Evolutionary conservation across 148 eudicot species (phyloP), one percentile per base, ranked within the genome.

Genomic region (Camellia lanceoleosa): DNA sequence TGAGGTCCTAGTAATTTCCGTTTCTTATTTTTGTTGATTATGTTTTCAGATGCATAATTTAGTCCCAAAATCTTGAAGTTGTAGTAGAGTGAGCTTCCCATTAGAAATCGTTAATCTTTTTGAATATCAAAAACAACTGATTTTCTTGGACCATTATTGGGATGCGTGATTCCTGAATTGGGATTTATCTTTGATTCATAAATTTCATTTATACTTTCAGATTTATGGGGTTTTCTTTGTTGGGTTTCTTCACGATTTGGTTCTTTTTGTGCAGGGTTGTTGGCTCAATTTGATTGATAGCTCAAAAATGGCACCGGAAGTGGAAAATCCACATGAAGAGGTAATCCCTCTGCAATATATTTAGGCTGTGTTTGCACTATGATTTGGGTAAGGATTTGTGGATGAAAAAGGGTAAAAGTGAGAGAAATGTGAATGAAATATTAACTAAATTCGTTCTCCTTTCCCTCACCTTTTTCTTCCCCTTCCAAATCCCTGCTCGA

Each of bases 251-350:
- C 20, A 41, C 18, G 9, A 68, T 12, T 66, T 66, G 59, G 14
- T 15, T 68, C 62, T 30, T 68, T 7, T 18, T 68, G 43, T 19
- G 13, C 47, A 55, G 73, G 51, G 0, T 46, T 68, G 51, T 54
- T 41, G 58, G 73, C 42, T 55, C 44, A 62, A 19, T 51, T 66
- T 52, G 54, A 78, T 54, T 68, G 14, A 20, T 13, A n/a, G 8
- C 74, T 54, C 47, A 71, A 74, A 71, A 74, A 86, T 86, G 89
- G 81, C 84, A 65, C 68, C 70, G 59, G 81, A 54, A 60, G 13
- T 20, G 68, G 71, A 61, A 20, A 84, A 75, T 54, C 79, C 84
- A 52, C 81, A 44, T 66, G 86, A 79, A 79, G 81, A 77, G 89
- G 89, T 86, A 80, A 51, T 60, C 38, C 4, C 3, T 4, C n/a